phyloP scores from a whole-genome alignment of 2,329 filamentous ascomycete genomes.

The Pseudogymnoascus pannorum region DNA sequence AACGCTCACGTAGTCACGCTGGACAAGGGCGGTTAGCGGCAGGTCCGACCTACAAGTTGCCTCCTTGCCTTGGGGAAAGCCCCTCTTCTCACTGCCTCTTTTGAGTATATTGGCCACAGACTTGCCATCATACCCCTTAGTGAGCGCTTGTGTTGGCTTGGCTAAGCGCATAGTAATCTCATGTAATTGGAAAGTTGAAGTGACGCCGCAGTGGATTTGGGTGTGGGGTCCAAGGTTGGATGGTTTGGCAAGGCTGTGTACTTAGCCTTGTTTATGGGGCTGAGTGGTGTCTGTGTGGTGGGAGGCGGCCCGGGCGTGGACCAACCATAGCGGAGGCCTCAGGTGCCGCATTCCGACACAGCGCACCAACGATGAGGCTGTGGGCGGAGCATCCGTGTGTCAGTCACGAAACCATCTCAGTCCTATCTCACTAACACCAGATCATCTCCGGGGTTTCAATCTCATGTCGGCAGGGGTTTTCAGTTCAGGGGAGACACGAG shows the following conservation, averaged over 20 bases:
- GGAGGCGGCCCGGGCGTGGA: no score
- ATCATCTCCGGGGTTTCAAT: background rate
- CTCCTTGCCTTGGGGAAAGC: background rate
- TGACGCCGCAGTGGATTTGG: background rate
- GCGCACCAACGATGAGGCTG: background rate
- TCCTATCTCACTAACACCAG: background rate
- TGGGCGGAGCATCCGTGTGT: background rate
- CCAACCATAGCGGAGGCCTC: background rate
- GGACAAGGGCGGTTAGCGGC: background rate
- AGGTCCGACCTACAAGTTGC: background rate
- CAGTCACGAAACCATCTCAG: background rate
- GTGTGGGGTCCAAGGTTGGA: background rate
- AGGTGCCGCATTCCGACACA: background rate
- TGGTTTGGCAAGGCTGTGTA: background rate
- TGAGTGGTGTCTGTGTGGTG: background rate
- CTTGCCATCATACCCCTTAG: background rate
- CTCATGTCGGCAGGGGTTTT: background rate
- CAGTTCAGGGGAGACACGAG: background rate
- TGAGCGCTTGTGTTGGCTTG: background rate
- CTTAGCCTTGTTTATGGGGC: no score
- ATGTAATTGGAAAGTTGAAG: background rate
- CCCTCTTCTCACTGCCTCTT: background rate
- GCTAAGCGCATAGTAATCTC: background rate
- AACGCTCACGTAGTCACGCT: no score
- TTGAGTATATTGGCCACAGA: background rate